Evolutionary conservation across 2,329 filamentous ascomycete genomes (phyloP).

Genomic region (Phialophora expanda): DNA sequence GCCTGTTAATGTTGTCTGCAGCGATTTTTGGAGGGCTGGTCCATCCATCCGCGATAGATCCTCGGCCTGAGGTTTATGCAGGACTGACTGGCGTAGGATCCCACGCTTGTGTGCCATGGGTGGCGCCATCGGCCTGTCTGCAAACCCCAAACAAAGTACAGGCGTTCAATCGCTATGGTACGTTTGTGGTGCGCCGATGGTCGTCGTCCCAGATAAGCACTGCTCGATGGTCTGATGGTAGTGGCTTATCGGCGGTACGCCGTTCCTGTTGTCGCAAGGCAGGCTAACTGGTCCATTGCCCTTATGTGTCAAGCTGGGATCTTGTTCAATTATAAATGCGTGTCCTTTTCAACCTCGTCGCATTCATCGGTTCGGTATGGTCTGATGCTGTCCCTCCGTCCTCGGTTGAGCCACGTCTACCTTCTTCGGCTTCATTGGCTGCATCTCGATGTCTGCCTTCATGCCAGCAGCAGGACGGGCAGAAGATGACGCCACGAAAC

Average conservation of each 20-base stretch:
- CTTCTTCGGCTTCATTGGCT: conserved; percentile 16
- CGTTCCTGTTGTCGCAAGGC: not conserved
- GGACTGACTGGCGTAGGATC: not conserved
- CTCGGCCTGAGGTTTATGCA: not conserved
- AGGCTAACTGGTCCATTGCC: not conserved
- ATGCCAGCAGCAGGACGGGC: conserved; percentile 5
- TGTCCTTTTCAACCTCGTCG: not conserved
- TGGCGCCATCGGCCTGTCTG: not conserved
- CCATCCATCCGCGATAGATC: not conserved
- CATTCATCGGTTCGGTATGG: conserved; percentile 1
- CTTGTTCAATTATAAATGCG: not conserved
- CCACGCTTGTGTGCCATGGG: not conserved
- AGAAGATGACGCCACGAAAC: conserved; percentile 25
- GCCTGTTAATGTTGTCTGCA: too few relatives aligned
- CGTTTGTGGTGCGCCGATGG: not conserved
- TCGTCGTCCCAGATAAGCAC: not conserved
- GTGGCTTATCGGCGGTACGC: not conserved
- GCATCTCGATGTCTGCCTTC: conserved; percentile 26
- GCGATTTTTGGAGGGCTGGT: not conserved
- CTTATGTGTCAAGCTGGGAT: not conserved
- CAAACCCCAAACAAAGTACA: not conserved
- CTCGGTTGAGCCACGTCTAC: not conserved
- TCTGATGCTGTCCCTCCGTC: not conserved
- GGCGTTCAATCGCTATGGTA: not conserved
- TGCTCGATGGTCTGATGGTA: not conserved